Evolutionary conservation across 1,139 yeast species (phyloP).

Genomic region (Keqinozyma sinolaborantium): DNA sequence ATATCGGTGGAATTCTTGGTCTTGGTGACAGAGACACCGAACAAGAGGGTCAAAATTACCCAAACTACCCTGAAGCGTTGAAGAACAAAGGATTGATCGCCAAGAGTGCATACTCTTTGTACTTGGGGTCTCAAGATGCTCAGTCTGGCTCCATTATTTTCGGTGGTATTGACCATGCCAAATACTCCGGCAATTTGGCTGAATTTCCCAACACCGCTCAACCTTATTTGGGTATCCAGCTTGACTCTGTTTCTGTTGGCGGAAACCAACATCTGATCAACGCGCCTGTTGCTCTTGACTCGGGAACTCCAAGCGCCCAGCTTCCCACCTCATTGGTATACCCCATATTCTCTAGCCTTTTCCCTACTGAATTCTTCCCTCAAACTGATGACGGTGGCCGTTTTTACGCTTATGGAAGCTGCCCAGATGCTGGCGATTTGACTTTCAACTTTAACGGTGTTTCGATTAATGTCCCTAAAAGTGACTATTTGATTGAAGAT

Average conservation of each 20-base stretch:
- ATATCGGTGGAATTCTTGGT: conserved; percentile 2
- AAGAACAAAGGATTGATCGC: conserved; percentile 17
- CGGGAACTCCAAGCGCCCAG: conserved; percentile 28
- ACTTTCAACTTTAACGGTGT: conserved; percentile 32
- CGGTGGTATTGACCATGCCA: conserved; percentile 52
- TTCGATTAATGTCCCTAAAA: conserved; percentile 28
- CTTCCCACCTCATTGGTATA: conserved; percentile 16
- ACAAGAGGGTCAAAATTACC: conserved; percentile 5
- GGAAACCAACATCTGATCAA: conserved; percentile 10
- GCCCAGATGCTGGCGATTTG: too few species aligned
- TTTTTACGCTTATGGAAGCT: too few species aligned
- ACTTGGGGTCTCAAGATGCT: conserved; percentile 17
- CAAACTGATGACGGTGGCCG: too few species aligned
- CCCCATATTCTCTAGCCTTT: conserved; percentile 13
- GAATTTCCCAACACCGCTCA: conserved; percentile 15
- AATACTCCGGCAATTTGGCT: conserved; percentile 33
- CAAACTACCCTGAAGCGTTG: conserved; percentile 18
- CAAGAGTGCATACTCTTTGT: conserved; percentile 18
- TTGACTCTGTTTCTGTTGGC: conserved; percentile 15
- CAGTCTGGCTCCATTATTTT: conserved; percentile 38
- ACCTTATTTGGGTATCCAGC: conserved; percentile 17
- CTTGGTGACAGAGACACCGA: conserved; percentile 1
- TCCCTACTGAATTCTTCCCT: conserved; percentile 6
- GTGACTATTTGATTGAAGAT: too few species aligned
- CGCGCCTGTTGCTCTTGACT: conserved; percentile 22